phyloP scores from a whole-genome alignment of 116 monocot genomes.

The Dioscorea cayenensis region DNA sequence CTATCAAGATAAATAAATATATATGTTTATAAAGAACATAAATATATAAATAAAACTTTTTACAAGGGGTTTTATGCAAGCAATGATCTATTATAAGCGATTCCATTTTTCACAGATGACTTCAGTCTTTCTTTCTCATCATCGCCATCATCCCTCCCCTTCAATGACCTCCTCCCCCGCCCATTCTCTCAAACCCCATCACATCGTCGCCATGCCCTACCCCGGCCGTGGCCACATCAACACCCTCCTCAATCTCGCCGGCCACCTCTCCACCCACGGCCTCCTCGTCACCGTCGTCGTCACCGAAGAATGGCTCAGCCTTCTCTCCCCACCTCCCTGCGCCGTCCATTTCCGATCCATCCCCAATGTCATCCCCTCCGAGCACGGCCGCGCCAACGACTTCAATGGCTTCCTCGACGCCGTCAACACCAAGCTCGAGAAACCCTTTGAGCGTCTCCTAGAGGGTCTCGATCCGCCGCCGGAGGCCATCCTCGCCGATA shows the following conservation, averaged over 20 bases:
- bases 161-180: too few relatives aligned
- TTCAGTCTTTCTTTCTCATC: too few relatives aligned
- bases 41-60: too few relatives aligned
- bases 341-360: constrained; percentile 30
- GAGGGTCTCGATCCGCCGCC: constrained; percentile 18
- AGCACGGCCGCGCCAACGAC: constrained; percentile 37
- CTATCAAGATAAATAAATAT: too few relatives aligned
- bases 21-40: too few relatives aligned
- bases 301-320: constrained; percentile 58
- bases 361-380: constrained; percentile 69
- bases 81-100: too few relatives aligned
- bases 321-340: constrained; percentile 9
- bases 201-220: constrained; percentile 26
- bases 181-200: too few relatives aligned
- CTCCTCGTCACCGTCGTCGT: constrained; percentile 40
- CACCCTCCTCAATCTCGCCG: constrained; percentile 51
- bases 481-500: constrained; percentile 39
- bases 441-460: constrained; percentile 31
- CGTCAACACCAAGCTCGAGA: constrained; percentile 40
- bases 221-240: constrained; percentile 69
- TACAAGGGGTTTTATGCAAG: too few relatives aligned
- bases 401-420: constrained; percentile 35
- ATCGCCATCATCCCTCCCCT: too few relatives aligned
- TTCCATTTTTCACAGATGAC: too few relatives aligned
- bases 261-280: constrained; percentile 25